Percentiles rank a stretch among this genome's conserved stretches.
Evolutionary conservation across 2,329 filamentous ascomycete genomes (phyloP).

Genomic region (Neurospora sp.): DNA sequence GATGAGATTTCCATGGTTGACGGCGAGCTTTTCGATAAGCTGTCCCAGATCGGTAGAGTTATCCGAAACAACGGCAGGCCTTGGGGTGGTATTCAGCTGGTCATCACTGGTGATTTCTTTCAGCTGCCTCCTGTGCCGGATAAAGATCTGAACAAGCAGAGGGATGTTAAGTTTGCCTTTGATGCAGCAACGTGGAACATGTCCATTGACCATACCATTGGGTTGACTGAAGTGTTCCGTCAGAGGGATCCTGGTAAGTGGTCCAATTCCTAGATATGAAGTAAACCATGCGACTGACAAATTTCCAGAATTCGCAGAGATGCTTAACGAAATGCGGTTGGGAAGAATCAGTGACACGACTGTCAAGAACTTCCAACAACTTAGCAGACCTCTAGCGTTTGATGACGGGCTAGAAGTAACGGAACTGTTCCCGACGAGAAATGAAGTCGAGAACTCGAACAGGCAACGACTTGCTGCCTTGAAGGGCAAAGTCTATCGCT

Average conservation of each 20-base stretch:
- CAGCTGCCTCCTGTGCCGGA: slow-evolving; percentile 92
- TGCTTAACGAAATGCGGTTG: slow-evolving; percentile 97
- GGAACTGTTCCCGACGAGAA: slow-evolving; percentile 84
- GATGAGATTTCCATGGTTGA: slow-evolving; percentile 99
- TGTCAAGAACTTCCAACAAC: slow-evolving; percentile 61
- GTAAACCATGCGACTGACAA: slow-evolving; percentile 17
- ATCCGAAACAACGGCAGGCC: slow-evolving; percentile 85
- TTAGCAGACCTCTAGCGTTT: slow-evolving; percentile 62
- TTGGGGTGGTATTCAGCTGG: slow-evolving; percentile 90
- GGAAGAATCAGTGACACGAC: slow-evolving; percentile 71
- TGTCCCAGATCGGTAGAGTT: slow-evolving; percentile 74
- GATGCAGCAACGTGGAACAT: slow-evolving; percentile 87
- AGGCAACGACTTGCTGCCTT: slow-evolving; percentile 60
- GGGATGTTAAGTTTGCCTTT: slow-evolving; percentile 78
- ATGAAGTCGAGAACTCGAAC: slow-evolving; percentile 85
- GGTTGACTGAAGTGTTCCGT: slow-evolving; percentile 89
- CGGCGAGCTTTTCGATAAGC: slow-evolving; percentile 91
- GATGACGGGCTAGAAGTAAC: slow-evolving; percentile 72
- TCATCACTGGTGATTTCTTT: slow-evolving; percentile 97
- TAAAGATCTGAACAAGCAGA: slow-evolving; percentile 38
- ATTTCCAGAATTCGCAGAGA: slow-evolving; percentile 64
- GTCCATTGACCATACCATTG: slow-evolving; percentile 90
- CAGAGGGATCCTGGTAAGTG: slow-evolving; percentile 67
- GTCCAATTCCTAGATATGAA: not conserved
- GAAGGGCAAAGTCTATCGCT: slow-evolving; percentile 56